A percentile compares a stretch with the other conserved stretches of the same genome.
Evolutionary conservation across 2,329 filamentous ascomycete species (phyloP).

Genomic region (Alternaria metachromatica): DNA sequence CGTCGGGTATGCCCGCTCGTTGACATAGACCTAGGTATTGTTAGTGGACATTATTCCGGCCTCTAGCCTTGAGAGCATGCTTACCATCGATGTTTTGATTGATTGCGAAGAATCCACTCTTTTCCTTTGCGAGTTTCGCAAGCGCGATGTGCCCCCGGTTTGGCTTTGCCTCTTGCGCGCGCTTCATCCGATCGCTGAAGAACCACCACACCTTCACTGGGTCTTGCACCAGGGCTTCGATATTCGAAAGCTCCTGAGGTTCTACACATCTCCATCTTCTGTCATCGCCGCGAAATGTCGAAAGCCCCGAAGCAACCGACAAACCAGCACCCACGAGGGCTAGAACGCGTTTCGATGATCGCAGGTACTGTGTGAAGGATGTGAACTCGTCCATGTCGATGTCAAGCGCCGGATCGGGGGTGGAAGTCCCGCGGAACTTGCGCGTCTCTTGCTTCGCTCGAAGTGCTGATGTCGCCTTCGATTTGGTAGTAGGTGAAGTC

Average conservation of each 20-base stretch:
- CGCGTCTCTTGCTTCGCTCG: background rate
- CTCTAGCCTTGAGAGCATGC: background rate
- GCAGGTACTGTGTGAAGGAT: background rate
- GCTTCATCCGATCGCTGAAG: constrained; percentile 19
- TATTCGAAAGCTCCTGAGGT: background rate
- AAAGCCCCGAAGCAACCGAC: constrained; percentile 30
- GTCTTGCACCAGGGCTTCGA: background rate
- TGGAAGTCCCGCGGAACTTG: background rate
- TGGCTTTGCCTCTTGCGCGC: constrained; percentile 21
- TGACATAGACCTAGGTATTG: background rate
- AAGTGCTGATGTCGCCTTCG: background rate
- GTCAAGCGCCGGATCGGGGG: background rate
- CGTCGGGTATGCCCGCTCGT: background rate
- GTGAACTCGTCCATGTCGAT: background rate
- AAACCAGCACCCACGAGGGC: constrained; percentile 32
- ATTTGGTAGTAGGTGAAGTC: background rate
- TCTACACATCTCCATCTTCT: constrained; percentile 17
- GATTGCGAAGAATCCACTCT: constrained; percentile 19
- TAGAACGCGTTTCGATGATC: constrained; percentile 25
- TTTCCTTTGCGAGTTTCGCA: constrained; percentile 13
- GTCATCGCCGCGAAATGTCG: constrained; percentile 30
- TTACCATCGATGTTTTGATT: constrained; percentile 33
- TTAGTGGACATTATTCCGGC: background rate
- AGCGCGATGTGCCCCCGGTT: constrained; percentile 26
- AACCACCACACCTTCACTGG: constrained; percentile 26